Evolutionary conservation across 352 stramenopile genomes (phyloP).

Genomic region (Pythium monospermum): DNA sequence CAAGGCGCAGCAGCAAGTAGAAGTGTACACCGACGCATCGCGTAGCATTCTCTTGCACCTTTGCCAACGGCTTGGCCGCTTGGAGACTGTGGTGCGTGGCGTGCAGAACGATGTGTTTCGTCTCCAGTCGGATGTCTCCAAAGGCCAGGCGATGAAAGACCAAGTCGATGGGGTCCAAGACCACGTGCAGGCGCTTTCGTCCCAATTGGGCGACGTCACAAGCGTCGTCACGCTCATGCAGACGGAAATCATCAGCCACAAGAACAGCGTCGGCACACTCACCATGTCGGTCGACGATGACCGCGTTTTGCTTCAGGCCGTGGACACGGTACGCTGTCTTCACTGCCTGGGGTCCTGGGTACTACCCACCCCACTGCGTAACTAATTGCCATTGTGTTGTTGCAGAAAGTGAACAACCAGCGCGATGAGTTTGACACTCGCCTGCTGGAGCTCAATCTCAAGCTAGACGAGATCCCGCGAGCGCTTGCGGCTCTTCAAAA

Average conservation of each 20-base stretch:
- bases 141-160: constrained; percentile 38
- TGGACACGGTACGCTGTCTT: constrained; percentile 34
- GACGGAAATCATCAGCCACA: constrained; percentile 54
- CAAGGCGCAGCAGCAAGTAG: constrained; percentile 46
- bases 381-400: neutral
- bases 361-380: neutral
- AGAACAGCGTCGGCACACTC: constrained; percentile 36
- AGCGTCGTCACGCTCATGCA: constrained; percentile 62
- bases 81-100: constrained; percentile 42
- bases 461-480: constrained; percentile 54
- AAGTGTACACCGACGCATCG: constrained; percentile 43
- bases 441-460: constrained; percentile 54
- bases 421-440: constrained; percentile 56
- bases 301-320: constrained; percentile 31
- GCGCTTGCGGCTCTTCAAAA: constrained; percentile 44
- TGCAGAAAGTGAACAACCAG: constrained; percentile 68
- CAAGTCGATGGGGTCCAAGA: constrained; percentile 42
- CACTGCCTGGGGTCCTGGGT: neutral
- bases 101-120: constrained; percentile 38
- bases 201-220: constrained; percentile 51
- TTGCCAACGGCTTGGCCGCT: constrained; percentile 44
- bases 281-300: constrained; percentile 51
- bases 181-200: constrained; percentile 42
- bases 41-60: constrained; percentile 60
- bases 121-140: constrained; percentile 32